phyloP scores from a whole-genome alignment of 371 early-diverging fungal species.

The Mucor circinelloides region DNA sequence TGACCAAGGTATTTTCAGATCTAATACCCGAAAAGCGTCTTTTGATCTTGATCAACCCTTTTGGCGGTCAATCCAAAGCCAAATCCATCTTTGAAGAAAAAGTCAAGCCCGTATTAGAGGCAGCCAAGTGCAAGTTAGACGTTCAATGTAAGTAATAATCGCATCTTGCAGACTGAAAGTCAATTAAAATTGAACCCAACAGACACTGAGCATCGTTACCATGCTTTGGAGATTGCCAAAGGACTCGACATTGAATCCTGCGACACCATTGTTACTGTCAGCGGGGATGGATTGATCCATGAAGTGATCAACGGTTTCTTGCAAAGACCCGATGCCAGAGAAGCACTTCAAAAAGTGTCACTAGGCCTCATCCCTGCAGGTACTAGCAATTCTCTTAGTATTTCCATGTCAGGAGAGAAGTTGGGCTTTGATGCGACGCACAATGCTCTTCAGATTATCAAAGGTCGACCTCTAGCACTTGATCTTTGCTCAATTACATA shows the following conservation, averaged over 20 bases:
- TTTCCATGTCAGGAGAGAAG: constrained; percentile 58
- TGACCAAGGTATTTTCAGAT: not conserved
- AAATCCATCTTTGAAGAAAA: constrained; percentile 50
- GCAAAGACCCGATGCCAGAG: constrained; percentile 62
- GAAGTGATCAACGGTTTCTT: constrained; percentile 80
- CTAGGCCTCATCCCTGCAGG: constrained; percentile 71
- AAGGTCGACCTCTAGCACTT: constrained; percentile 57
- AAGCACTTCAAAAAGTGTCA: constrained; percentile 57
- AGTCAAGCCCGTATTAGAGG: constrained; percentile 63
- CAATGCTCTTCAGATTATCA: constrained; percentile 58
- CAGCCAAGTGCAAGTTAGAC: constrained; percentile 60
- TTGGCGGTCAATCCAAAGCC: constrained; percentile 72
- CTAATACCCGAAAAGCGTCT: constrained; percentile 35
- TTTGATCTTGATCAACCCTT: constrained; percentile 74
- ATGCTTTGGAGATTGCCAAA: constrained; percentile 70
- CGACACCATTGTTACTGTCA: constrained; percentile 66
- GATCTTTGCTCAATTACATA: constrained; percentile 67
- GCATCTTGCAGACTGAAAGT: no score
- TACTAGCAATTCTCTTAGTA: constrained; percentile 61
- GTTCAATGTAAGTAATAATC: constrained; percentile 50
- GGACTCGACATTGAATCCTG: constrained; percentile 56
- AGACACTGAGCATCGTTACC: constrained; percentile 67
- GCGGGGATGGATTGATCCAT: constrained; percentile 84
- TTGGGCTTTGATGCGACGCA: constrained; percentile 50
- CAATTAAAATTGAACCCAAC: not conserved